Base-by-base conservation (phyloP, 2,329 filamentous ascomycete genomes). In the Penicillium sp. region DNA sequence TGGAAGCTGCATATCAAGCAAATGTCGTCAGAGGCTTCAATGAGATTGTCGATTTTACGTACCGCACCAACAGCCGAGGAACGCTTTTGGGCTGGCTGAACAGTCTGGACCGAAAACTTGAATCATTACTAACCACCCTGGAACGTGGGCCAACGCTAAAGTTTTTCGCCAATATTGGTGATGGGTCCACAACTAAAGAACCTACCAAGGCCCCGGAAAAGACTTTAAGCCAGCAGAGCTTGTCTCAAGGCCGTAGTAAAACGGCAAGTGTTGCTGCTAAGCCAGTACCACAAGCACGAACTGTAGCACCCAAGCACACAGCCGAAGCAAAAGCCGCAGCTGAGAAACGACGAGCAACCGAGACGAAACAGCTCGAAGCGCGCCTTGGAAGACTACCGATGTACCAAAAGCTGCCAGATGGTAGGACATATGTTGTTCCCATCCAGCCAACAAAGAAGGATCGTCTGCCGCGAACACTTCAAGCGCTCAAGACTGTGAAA, bases 21-120 rank as follows among this genome's bases (percentile, higher is more conserved):
- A 93, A 92, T 71, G 82, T 94, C 37, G 88, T 91, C 68, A 80
- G 78, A 60, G 89, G 89, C 9, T 94, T 90, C 76, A 83, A 87
- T 57, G 78, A 74, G 38, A 79, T 93, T 48, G 83, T 84, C 0
- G 72, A 80, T 39, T 81, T 82, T 29, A 65, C 71, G 41, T 78
- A 81, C 40, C 75, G 75, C 5, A 80, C 75, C 21, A 64, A 65
- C 45, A 58, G 64, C 18, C 64, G 61, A 47, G 66, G 67, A 6
- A 90, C 87, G 0, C 74, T 94, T 0, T 75, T 93, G 46, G 79
- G 80, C 16, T 78, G 88, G 60, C 81, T 88, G 60, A 88, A 90
- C 65, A 81, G 81, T 18, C 77, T 94, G 29, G 90, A 94, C 67
- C 87, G 82, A 71, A 82, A 87, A 53, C 76, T 94, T 16, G 89